These are phyloP conservation scores for Aureobasidium sp. DNA, from an alignment of 2,329 filamentous ascomycete genomes.

Conservation along the genomic window DNA sequence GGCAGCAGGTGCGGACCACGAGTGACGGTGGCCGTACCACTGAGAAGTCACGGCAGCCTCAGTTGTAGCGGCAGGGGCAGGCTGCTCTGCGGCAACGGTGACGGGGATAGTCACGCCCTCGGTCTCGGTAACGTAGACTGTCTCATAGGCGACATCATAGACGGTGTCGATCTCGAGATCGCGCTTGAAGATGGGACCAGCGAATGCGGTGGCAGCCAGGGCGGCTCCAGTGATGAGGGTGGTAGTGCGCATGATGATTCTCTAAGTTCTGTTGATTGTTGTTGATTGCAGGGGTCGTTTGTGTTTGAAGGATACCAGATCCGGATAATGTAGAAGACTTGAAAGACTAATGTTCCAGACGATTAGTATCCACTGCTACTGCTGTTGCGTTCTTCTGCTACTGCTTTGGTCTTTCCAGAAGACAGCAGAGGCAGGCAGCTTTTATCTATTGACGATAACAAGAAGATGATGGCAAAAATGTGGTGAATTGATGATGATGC, in stretches of 20 bases:
- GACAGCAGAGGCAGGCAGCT: slow-evolving; percentile 12
- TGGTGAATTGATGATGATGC: slow-evolving; percentile 5
- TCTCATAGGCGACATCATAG: slow-evolving; percentile 27
- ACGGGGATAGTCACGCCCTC: slow-evolving; percentile 20
- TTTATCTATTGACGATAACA: slow-evolving; percentile 14
- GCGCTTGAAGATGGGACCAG: slow-evolving; percentile 26
- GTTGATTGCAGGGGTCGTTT: slow-evolving; percentile 19
- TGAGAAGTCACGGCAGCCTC: background rate
- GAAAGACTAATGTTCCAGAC: slow-evolving; percentile 14
- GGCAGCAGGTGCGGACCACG: background rate
- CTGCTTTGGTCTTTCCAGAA: slow-evolving; percentile 13
- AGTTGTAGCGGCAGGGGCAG: slow-evolving; percentile 10
- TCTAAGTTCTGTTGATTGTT: slow-evolving; percentile 18
- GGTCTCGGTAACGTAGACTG: slow-evolving; percentile 30
- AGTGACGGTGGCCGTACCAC: slow-evolving; percentile 8
- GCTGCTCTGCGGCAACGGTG: slow-evolving; percentile 15
- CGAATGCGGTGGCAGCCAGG: slow-evolving; percentile 30
- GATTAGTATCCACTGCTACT: slow-evolving; percentile 16
- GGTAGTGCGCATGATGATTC: slow-evolving; percentile 30
- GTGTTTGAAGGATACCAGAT: slow-evolving; percentile 21
- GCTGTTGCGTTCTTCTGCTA: slow-evolving; percentile 16
- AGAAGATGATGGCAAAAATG: background rate
- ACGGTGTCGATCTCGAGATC: slow-evolving; percentile 24
- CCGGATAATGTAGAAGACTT: slow-evolving; percentile 13
- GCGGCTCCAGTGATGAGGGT: slow-evolving; percentile 28